Percentiles rank a stretch among this genome's conserved stretches.
phyloP scores from a whole-genome alignment of 2,329 filamentous ascomycete genomes.

The Colletotrichum aenigma region DNA sequence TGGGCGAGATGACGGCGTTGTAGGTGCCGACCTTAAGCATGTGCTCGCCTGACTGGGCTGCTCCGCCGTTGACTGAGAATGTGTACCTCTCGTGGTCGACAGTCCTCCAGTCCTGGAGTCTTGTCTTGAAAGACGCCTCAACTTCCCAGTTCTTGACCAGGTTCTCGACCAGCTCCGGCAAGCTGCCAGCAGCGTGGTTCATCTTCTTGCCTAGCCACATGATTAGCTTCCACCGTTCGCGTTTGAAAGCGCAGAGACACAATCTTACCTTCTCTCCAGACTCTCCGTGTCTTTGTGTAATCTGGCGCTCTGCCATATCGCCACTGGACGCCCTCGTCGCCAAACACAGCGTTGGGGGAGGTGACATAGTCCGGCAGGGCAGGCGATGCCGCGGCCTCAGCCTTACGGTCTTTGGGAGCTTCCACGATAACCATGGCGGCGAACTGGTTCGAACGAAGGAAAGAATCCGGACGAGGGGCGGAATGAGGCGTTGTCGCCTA shows the following conservation, averaged over 20 bases:
- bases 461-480: background rate
- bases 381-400: background rate
- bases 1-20: slow-evolving; percentile 68
- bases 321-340: slow-evolving; percentile 9
- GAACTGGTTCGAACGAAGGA: background rate
- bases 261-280: slow-evolving; percentile 61
- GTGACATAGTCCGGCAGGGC: slow-evolving; percentile 12
- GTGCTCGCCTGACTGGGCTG: slow-evolving; percentile 60
- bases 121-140: slow-evolving; percentile 70
- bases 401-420: background rate
- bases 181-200: slow-evolving; percentile 58
- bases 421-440: slow-evolving; percentile 7
- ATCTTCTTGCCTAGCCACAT: slow-evolving; percentile 56
- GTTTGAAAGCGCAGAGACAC: background rate
- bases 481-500: background rate
- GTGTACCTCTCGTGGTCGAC: slow-evolving; percentile 63
- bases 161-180: slow-evolving; percentile 68
- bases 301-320: slow-evolving; percentile 47
- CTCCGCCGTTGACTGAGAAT: slow-evolving; percentile 67
- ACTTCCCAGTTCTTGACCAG: slow-evolving; percentile 78
- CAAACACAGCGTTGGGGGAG: slow-evolving; percentile 11
- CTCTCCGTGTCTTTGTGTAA: slow-evolving; percentile 66
- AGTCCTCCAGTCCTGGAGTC: slow-evolving; percentile 67
- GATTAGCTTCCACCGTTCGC: background rate
- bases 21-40: slow-evolving; percentile 74